These are phyloP conservation scores for Backusella mclennaniae DNA, from an alignment of 192 early-diverging fungal species.

Conservation along the genomic window DNA sequence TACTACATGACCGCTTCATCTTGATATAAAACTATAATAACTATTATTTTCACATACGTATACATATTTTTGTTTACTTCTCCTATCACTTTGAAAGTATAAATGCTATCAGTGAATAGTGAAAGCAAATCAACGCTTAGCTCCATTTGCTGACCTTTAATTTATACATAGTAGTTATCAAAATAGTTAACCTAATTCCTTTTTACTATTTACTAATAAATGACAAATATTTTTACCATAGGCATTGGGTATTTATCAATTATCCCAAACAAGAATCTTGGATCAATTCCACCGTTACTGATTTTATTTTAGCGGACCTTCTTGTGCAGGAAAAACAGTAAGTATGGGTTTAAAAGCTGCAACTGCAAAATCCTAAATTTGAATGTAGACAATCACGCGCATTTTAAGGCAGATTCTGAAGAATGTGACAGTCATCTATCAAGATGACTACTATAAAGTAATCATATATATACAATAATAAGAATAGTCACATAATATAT, in stretches of 20 bases:
- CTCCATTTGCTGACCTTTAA: not conserved
- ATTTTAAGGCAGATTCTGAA: constrained; percentile 60
- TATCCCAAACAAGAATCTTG: not conserved
- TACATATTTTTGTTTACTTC: no score
- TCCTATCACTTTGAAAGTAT: no score
- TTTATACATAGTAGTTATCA: not conserved
- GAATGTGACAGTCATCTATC: constrained; percentile 59
- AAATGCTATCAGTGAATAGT: no score
- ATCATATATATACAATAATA: not conserved
- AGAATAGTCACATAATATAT: not conserved
- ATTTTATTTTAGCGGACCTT: constrained; percentile 54
- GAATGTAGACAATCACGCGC: constrained; percentile 52
- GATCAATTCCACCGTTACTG: not conserved
- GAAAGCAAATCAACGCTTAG: no score
- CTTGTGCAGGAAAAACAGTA: constrained; percentile 75
- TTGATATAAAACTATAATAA: no score
- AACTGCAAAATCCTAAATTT: not conserved
- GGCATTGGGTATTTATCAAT: constrained; percentile 35
- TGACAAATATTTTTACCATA: constrained; percentile 33
- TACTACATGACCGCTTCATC: no score
- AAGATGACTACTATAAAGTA: constrained; percentile 76
- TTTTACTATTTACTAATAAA: not conserved
- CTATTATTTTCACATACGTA: no score
- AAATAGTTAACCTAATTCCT: not conserved
- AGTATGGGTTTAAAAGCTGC: not conserved